phyloP scores from a whole-genome alignment of 768 basidiomycete genomes.

The Lentinula guzmanii region DNA sequence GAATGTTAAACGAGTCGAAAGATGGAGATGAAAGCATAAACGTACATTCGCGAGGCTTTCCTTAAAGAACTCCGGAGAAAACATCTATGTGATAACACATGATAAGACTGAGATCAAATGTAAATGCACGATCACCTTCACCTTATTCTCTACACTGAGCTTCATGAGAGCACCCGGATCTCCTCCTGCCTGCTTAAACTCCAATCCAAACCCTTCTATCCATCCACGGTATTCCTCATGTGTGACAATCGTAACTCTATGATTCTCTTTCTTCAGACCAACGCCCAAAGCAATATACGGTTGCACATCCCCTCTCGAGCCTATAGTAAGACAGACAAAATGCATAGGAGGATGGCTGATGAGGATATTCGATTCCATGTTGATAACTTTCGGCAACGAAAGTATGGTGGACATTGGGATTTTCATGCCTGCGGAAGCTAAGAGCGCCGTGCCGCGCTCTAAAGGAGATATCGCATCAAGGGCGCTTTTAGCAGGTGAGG shows the following conservation, averaged over 20 bases:
- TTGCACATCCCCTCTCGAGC: slow-evolving; percentile 61
- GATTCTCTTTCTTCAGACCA: slow-evolving; percentile 38
- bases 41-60: slow-evolving; percentile 50
- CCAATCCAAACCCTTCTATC: slow-evolving; percentile 50
- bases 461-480: slow-evolving; percentile 39
- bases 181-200: slow-evolving; percentile 57
- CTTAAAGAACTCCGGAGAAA: slow-evolving; percentile 67
- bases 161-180: slow-evolving; percentile 69
- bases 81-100: slow-evolving; percentile 39
- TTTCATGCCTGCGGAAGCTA: slow-evolving; percentile 21
- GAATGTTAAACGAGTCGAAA: neutral
- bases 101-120: neutral
- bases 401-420: slow-evolving; percentile 22
- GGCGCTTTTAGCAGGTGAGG: slow-evolving; percentile 15
- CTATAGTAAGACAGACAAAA: slow-evolving; percentile 61
- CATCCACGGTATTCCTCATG: slow-evolving; percentile 54
- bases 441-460: slow-evolving; percentile 31
- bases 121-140: slow-evolving; percentile 6
- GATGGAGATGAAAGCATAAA: neutral
- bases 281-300: slow-evolving; percentile 55
- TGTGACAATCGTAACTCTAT: slow-evolving; percentile 51
- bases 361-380: slow-evolving; percentile 32
- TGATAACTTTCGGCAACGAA: slow-evolving; percentile 38
- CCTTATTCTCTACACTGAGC: slow-evolving; percentile 44
- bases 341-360: slow-evolving; percentile 30